phyloP scores from a whole-genome alignment of 768 basidiomycete genomes.

The Pisolithus albus region DNA sequence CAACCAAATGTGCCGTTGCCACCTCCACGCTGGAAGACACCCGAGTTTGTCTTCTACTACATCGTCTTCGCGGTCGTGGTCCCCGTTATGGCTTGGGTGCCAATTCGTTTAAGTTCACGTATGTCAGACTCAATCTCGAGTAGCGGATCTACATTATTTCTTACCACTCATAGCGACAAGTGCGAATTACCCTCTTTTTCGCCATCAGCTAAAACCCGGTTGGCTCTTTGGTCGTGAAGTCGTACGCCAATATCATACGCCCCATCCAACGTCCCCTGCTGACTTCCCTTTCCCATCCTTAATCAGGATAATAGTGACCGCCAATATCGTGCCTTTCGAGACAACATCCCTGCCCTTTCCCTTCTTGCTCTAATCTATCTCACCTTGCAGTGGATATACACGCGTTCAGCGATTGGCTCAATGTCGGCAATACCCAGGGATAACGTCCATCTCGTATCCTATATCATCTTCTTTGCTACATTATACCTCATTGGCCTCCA shows the following conservation, averaged over 20 bases:
- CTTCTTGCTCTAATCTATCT: slow-evolving; percentile 49
- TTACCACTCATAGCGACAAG: slow-evolving; percentile 50
- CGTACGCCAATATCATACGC: slow-evolving; percentile 40
- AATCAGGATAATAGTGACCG: slow-evolving; percentile 86
- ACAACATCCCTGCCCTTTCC: slow-evolving; percentile 61
- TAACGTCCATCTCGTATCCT: slow-evolving; percentile 41
- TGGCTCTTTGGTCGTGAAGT: slow-evolving; percentile 80
- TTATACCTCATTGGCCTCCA: slow-evolving; percentile 69
- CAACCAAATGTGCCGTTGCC: slow-evolving; percentile 22
- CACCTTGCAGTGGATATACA: slow-evolving; percentile 45
- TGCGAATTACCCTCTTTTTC: slow-evolving; percentile 65
- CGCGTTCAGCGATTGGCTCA: slow-evolving; percentile 19
- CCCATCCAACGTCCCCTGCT: neutral
- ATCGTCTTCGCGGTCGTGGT: slow-evolving; percentile 53
- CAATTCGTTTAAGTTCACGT: slow-evolving; percentile 69
- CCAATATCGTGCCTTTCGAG: slow-evolving; percentile 86
- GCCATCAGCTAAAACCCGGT: slow-evolving; percentile 51
- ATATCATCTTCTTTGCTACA: slow-evolving; percentile 54
- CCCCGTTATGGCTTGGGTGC: slow-evolving; percentile 71
- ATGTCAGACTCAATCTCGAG: slow-evolving; percentile 27
- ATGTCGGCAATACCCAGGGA: slow-evolving; percentile 21
- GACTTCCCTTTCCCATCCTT: no score
- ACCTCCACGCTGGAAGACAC: slow-evolving; percentile 65
- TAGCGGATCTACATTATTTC: slow-evolving; percentile 3
- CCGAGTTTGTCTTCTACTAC: slow-evolving; percentile 77